A percentile compares a stretch with the other conserved stretches of the same genome.
phyloP scores from a whole-genome alignment of 2,329 filamentous ascomycete species.

The Grosmannia huntii region DNA sequence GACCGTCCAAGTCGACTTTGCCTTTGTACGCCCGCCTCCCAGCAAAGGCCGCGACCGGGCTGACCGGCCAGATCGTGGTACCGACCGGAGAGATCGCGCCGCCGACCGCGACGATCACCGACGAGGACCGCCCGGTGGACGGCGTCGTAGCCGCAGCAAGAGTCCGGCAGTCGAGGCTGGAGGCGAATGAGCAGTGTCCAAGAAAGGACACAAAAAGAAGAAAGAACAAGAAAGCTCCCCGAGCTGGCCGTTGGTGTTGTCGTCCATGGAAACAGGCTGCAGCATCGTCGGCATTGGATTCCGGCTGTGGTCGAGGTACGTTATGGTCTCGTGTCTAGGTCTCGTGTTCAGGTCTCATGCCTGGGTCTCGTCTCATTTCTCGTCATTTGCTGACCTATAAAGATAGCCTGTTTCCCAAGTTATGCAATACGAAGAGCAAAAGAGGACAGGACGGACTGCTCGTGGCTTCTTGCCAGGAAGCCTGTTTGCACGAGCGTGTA shows the following conservation, averaged over 20 bases:
- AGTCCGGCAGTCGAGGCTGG: conserved; percentile 24
- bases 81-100: background rate
- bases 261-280: background rate
- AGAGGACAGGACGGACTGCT: no score
- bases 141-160: conserved; percentile 30
- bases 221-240: background rate
- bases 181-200: conserved; percentile 14
- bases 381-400: background rate
- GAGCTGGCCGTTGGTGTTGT: background rate
- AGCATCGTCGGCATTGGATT: conserved; percentile 5
- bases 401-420: background rate
- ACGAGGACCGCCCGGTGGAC: conserved; percentile 19
- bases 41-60: conserved; percentile 26
- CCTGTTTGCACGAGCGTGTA: no score
- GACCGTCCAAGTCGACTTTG: conserved; percentile 70
- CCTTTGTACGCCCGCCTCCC: conserved; percentile 69
- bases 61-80: conserved; percentile 4
- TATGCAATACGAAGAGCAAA: no score
- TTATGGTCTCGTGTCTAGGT: no score
- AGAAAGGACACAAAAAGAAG: no score
- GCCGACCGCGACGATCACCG: conserved; percentile 3
- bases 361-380: no score
- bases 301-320: background rate
- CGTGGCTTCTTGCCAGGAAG: no score
- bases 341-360: no score